Conservation (phyloP, 352 stramenopile genomes). For the Plasmopara viticola region DNA sequence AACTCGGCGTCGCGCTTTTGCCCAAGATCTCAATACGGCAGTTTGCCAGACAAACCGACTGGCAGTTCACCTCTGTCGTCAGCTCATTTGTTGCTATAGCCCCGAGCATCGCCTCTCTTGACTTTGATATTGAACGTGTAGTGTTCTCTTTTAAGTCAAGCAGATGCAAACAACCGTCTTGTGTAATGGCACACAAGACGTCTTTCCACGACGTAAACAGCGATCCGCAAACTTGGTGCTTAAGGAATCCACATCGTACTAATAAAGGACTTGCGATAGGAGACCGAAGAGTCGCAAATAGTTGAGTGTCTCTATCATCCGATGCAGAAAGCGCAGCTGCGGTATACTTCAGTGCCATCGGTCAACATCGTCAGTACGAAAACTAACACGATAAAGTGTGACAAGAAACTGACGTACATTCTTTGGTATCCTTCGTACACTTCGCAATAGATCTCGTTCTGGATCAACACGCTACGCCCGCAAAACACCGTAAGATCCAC, state of each 20-base stretch:
- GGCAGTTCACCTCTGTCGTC: constrained; percentile 38
- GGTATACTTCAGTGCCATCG: constrained; percentile 39
- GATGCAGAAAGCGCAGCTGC: constrained; percentile 48
- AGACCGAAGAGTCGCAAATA: constrained; percentile 61
- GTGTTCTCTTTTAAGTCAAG: constrained; percentile 67
- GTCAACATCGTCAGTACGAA: constrained; percentile 1
- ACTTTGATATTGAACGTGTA: constrained; percentile 44
- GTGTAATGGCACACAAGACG: constrained; percentile 70
- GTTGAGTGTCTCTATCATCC: constrained; percentile 48
- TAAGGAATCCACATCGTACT: constrained; percentile 69
- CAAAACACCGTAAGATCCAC: constrained; percentile 5
- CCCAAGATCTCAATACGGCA: constrained; percentile 74
- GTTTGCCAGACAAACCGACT: constrained; percentile 53
- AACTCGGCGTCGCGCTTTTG: constrained; percentile 54
- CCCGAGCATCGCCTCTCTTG: constrained; percentile 52
- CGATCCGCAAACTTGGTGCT: constrained; percentile 63
- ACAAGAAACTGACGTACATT: constrained; percentile 39
- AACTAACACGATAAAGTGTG: background rate
- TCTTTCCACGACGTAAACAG: constrained; percentile 75
- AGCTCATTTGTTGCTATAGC: constrained; percentile 48
- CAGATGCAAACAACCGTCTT: constrained; percentile 66
- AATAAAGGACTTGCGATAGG: constrained; percentile 65
- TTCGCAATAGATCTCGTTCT: constrained; percentile 70
- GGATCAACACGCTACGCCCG: constrained; percentile 60
- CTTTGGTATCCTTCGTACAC: constrained; percentile 75